A percentile compares a stretch with the other conserved stretches of the same genome.
phyloP scores from a whole-genome alignment of 2,329 filamentous ascomycete genomes.

The Colletotrichum karsti region DNA sequence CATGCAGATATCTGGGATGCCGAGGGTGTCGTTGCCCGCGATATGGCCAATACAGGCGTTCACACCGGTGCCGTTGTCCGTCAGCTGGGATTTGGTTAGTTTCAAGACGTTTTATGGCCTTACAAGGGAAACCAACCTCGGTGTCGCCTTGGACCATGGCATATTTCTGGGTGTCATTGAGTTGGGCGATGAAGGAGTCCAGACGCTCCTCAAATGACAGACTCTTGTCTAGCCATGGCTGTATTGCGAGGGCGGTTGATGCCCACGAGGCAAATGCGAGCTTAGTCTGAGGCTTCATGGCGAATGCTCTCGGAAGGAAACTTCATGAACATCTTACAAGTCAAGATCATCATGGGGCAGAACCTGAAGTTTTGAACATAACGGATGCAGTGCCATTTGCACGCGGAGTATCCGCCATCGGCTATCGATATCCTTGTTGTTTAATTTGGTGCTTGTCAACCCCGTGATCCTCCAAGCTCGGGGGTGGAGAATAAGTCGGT shows the following conservation, averaged over 20 bases:
- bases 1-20: constrained; percentile 2
- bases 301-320: background rate
- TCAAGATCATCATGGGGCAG: too few relatives aligned
- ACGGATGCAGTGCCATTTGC: too few relatives aligned
- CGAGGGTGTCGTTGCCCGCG: background rate
- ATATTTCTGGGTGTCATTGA: background rate
- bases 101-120: background rate
- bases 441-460: background rate
- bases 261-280: background rate
- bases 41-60: constrained; percentile 15
- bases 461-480: background rate
- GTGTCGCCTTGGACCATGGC: constrained; percentile 4
- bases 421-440: background rate
- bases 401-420: background rate
- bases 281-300: background rate
- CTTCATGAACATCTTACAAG: too few relatives aligned
- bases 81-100: background rate
- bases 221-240: background rate
- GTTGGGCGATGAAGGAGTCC: background rate
- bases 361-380: too few relatives aligned
- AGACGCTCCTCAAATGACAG: background rate
- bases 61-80: constrained; percentile 4
- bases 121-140: background rate
- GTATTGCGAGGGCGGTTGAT: background rate
- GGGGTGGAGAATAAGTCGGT: background rate